These are phyloP conservation scores for Fragosphaeria purpurea DNA, from an alignment of 2,329 filamentous ascomycete genomes.

Conservation along the genomic window DNA sequence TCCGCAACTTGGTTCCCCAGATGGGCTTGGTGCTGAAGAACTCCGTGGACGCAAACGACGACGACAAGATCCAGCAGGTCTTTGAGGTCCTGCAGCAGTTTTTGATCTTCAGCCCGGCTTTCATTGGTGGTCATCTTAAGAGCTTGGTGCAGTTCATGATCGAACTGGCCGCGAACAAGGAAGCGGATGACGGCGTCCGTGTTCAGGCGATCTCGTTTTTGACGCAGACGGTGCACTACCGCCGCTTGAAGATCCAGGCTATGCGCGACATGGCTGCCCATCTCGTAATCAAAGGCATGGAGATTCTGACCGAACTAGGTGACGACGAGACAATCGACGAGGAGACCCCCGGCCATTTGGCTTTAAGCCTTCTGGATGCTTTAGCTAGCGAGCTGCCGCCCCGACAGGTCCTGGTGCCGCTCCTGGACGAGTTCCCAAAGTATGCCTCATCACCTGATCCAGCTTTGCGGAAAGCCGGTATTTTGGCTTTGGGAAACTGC, in stretches of 20 bases:
- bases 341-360: slow-evolving; percentile 73
- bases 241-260: slow-evolving; percentile 90
- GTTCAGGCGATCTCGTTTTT: slow-evolving; percentile 89
- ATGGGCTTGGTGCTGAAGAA: slow-evolving; percentile 88
- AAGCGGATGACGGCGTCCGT: slow-evolving; percentile 73
- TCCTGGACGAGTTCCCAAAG: slow-evolving; percentile 74
- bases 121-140: slow-evolving; percentile 77
- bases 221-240: slow-evolving; percentile 82
- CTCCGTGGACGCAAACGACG: slow-evolving; percentile 67
- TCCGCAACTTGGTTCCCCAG: slow-evolving; percentile 71
- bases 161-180: slow-evolving; percentile 65
- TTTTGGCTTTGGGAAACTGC: slow-evolving; percentile 84
- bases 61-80: slow-evolving; percentile 78
- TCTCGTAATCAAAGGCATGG: slow-evolving; percentile 76
- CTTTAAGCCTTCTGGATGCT: slow-evolving; percentile 79
- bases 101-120: slow-evolving; percentile 75
- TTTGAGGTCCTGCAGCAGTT: slow-evolving; percentile 98
- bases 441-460: slow-evolving; percentile 69
- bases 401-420: slow-evolving; percentile 85
- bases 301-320: slow-evolving; percentile 83
- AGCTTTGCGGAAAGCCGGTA: slow-evolving; percentile 78
- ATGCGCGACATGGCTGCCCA: slow-evolving; percentile 75
- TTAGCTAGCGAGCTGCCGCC: slow-evolving; percentile 82
- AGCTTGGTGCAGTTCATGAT: slow-evolving; percentile 93
- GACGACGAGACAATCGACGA: slow-evolving; percentile 74